phyloP scores from a whole-genome alignment of 73 alveolate genomes.

The Paramecium biaurelia region DNA sequence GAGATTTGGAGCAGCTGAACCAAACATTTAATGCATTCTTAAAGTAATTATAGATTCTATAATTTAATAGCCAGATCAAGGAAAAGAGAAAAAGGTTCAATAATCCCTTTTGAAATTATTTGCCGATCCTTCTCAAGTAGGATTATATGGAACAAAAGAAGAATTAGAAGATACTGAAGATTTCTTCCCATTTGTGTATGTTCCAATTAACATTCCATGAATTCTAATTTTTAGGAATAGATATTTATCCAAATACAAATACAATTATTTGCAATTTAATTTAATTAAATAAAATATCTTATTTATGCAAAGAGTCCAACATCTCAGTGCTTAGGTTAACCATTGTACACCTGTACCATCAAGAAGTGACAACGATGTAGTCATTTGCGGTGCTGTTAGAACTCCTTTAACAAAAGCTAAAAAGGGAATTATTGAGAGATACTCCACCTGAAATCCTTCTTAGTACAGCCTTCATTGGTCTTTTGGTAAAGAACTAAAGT shows the following conservation, averaged over 20 bases:
- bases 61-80: conserved; percentile 54
- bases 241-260: background rate
- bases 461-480: conserved; percentile 85
- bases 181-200: conserved; percentile 88
- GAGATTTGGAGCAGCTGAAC: conserved; percentile 79
- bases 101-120: conserved; percentile 49
- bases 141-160: conserved; percentile 82
- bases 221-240: background rate
- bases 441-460: conserved; percentile 96
- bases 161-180: conserved; percentile 87
- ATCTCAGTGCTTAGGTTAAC: background rate
- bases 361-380: conserved; percentile 91
- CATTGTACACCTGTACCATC: conserved; percentile 45
- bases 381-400: conserved; percentile 96
- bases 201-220: conserved; percentile 59
- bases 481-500: conserved; percentile 80
- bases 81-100: conserved; percentile 74
- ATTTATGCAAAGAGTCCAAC: background rate
- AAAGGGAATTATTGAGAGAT: conserved; percentile 95
- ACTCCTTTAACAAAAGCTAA: conserved; percentile 98
- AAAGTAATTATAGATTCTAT: background rate
- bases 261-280: background rate
- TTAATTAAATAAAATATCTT: conserved; percentile 31
- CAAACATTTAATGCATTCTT: conserved; percentile 19
- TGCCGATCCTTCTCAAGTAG: conserved; percentile 51